Evolutionary conservation across 176 grass and related monocot genomes (phyloP).

Genomic region (Dendrocalamus sinicus): DNA sequence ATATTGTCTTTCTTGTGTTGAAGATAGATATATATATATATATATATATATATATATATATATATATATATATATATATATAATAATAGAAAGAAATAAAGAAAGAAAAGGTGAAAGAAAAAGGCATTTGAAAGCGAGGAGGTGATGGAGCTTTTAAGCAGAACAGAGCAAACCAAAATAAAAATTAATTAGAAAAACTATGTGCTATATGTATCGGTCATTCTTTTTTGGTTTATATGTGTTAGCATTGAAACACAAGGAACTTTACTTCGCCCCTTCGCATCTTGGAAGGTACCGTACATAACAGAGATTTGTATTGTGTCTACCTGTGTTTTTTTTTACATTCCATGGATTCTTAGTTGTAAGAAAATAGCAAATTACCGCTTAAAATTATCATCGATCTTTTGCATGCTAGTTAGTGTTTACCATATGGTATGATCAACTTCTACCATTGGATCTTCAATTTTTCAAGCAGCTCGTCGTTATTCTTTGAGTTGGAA

Average conservation of each 20-base stretch:
- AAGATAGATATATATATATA: no score
- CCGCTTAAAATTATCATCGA: background rate
- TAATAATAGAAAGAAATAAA: background rate
- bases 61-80: no score
- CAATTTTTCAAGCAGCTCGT: background rate
- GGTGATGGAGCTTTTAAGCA: background rate
- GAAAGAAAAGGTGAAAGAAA: background rate
- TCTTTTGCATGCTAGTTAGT: background rate
- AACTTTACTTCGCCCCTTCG: background rate
- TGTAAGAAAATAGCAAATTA: background rate
- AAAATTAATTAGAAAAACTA: background rate
- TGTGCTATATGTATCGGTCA: background rate
- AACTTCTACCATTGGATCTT: background rate
- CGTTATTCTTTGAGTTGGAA: background rate
- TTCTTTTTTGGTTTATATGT: background rate
- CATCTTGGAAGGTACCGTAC: background rate
- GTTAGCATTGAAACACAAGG: background rate
- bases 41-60: no score
- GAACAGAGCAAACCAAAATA: background rate
- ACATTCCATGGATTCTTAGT: background rate
- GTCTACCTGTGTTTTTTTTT: background rate
- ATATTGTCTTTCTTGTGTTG: background rate
- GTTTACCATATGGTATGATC: background rate
- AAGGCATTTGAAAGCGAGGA: background rate
- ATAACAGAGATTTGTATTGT: background rate